Conservation (phyloP, 805 yeast genomes). For the Metschnikowia arizonensis region DNA sequence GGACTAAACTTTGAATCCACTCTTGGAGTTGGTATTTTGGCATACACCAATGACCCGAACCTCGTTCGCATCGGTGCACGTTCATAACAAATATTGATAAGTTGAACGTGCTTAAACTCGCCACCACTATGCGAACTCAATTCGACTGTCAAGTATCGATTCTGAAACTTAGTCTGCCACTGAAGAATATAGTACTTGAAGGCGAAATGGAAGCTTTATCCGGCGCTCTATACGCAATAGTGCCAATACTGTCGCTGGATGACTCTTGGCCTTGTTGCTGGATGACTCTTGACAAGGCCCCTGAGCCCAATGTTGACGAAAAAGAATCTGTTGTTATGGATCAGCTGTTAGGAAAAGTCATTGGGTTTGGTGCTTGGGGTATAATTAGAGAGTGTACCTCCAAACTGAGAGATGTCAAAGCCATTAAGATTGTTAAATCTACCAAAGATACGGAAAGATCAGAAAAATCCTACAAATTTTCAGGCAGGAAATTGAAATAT, state of each 20-base stretch:
- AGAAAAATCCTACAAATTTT: slow-evolving; percentile 50
- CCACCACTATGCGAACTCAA: too few relatives aligned
- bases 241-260: slow-evolving; percentile 38
- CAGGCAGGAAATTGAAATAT: slow-evolving; percentile 66
- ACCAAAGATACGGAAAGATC: slow-evolving; percentile 18
- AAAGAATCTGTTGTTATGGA: slow-evolving; percentile 65
- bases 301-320: slow-evolving; percentile 48
- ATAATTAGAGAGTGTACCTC: slow-evolving; percentile 65
- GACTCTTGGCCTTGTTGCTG: slow-evolving; percentile 36
- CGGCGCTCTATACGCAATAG: slow-evolving; percentile 31
- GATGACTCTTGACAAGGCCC: slow-evolving; percentile 28
- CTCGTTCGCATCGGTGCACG: too few relatives aligned
- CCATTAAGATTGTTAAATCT: slow-evolving; percentile 58
- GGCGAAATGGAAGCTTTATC: slow-evolving; percentile 27
- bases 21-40: neutral
- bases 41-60: neutral
- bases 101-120: too few relatives aligned
- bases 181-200: too few relatives aligned
- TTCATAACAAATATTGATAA: too few relatives aligned
- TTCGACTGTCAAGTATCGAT: too few relatives aligned
- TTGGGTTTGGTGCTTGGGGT: slow-evolving; percentile 92
- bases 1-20: neutral
- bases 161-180: too few relatives aligned
- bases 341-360: slow-evolving; percentile 62
- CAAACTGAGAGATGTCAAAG: slow-evolving; percentile 36